Conservation (phyloP, 768 basidiomycete genomes). For the Amanita jacksonii region DNA sequence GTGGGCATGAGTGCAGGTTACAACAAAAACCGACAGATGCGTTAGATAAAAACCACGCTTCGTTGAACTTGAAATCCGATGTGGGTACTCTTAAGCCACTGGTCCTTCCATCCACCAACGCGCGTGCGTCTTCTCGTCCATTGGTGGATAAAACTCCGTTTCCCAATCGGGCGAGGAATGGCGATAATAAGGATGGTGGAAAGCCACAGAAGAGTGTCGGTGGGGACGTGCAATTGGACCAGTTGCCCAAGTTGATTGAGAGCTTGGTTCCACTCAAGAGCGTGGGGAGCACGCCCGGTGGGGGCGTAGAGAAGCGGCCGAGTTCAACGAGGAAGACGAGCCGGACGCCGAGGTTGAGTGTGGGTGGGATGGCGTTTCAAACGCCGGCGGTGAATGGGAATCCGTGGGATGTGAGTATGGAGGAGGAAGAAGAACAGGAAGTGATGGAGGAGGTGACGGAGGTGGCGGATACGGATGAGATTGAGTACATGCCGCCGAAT, state of each 20-base stretch:
- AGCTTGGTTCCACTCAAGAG: slow-evolving; percentile 15
- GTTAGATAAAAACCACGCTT: not conserved
- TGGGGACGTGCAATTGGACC: too few relatives aligned
- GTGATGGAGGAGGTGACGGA: slow-evolving; percentile 18
- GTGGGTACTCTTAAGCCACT: too few relatives aligned
- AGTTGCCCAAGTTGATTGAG: slow-evolving; percentile 26
- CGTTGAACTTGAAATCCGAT: not conserved
- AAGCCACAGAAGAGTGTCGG: too few relatives aligned
- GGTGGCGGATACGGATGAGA: slow-evolving; percentile 30
- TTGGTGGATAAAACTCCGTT: slow-evolving; percentile 72
- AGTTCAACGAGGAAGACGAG: slow-evolving; percentile 61
- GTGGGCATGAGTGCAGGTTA: too few relatives aligned
- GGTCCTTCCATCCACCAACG: too few relatives aligned
- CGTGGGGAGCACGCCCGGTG: slow-evolving; percentile 19
- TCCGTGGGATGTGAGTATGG: slow-evolving; percentile 62
- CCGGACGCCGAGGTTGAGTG: slow-evolving; percentile 39
- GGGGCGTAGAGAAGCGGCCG: slow-evolving; percentile 27
- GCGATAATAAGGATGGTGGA: too few relatives aligned
- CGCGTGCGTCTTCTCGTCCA: too few relatives aligned
- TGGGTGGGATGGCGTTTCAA: slow-evolving; percentile 38
- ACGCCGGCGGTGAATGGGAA: slow-evolving; percentile 60
- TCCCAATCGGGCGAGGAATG: slow-evolving; percentile 42
- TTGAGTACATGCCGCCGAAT: slow-evolving; percentile 47
- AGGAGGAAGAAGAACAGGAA: slow-evolving; percentile 14
- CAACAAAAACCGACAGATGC: too few relatives aligned